These are phyloP conservation scores for Primulina huaijiensis DNA, from an alignment of 257 asterid genomes.

Conservation along the genomic window DNA sequence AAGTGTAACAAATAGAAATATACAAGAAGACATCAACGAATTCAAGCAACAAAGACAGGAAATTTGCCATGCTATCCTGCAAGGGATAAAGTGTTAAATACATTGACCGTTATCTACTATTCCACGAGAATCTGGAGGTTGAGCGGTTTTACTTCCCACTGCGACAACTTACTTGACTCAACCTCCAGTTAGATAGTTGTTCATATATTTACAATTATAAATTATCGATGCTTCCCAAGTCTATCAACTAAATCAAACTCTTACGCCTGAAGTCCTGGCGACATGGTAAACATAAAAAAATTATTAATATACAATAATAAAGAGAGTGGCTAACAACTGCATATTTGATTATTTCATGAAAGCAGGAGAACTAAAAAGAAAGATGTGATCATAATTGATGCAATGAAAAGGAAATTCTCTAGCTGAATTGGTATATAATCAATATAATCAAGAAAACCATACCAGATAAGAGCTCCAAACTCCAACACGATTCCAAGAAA, in stretches of 20 bases:
- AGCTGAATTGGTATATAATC: constrained; percentile 3
- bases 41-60: not conserved
- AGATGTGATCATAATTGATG: not conserved
- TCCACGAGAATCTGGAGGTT: not conserved
- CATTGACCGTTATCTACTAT: not conserved
- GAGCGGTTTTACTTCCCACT: not conserved
- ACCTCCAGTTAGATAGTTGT: not conserved
- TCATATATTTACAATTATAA: not conserved
- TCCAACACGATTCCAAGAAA: constrained; percentile 75
- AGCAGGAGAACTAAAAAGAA: constrained; percentile 2
- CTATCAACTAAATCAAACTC: not conserved
- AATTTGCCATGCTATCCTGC: not conserved
- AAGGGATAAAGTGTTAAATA: not conserved
- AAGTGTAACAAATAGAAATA: not conserved
- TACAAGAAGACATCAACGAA: not conserved
- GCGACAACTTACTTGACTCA: not conserved
- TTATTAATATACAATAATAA: not conserved
- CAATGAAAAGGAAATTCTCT: not conserved
- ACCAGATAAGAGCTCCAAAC: constrained; percentile 95
- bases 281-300: not conserved
- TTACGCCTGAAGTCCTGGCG: not conserved
- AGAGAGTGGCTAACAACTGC: no score
- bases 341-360: not conserved
- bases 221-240: not conserved
- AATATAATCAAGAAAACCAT: constrained; percentile 19